phyloP scores from a whole-genome alignment of 2,329 filamentous ascomycete genomes.

The Fusarium citri region DNA sequence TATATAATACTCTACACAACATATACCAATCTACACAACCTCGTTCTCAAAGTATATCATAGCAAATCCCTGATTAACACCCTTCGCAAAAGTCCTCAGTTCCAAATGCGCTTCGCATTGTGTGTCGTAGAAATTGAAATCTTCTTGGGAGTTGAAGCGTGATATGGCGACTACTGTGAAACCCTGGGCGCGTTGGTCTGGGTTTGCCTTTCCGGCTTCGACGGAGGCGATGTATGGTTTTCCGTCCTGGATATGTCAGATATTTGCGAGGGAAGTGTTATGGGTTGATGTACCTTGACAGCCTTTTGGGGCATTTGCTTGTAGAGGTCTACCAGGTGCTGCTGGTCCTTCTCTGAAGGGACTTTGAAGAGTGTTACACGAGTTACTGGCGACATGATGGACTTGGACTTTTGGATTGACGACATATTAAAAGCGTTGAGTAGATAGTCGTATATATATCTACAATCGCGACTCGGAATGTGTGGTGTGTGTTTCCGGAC shows the following conservation, averaged over 20 bases:
- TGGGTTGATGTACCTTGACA: constrained; percentile 44
- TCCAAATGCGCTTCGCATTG: constrained; percentile 51
- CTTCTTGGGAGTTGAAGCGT: constrained; percentile 66
- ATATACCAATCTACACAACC: neutral
- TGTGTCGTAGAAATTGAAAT: constrained; percentile 72
- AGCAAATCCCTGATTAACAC: constrained; percentile 54
- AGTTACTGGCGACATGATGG: constrained; percentile 35
- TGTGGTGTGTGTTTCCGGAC: neutral
- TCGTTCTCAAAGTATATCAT: constrained; percentile 63
- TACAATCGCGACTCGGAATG: neutral
- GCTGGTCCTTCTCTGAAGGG: constrained; percentile 47
- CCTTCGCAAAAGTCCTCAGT: constrained; percentile 49
- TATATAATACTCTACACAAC: constrained; percentile 32
- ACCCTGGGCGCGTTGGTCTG: constrained; percentile 67
- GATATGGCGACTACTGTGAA: constrained; percentile 68
- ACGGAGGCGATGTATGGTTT: constrained; percentile 69
- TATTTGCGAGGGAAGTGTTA: too few species aligned
- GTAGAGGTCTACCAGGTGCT: constrained; percentile 49
- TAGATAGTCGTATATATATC: too few species aligned
- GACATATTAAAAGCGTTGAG: too few species aligned
- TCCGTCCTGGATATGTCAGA: too few species aligned
- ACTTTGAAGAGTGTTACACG: constrained; percentile 56
- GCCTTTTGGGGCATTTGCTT: constrained; percentile 48
- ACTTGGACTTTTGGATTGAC: too few species aligned
- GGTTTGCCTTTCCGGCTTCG: constrained; percentile 60